phyloP scores from a whole-genome alignment of 2,329 filamentous ascomycete genomes.

The Aspergillus spinulosporus region DNA sequence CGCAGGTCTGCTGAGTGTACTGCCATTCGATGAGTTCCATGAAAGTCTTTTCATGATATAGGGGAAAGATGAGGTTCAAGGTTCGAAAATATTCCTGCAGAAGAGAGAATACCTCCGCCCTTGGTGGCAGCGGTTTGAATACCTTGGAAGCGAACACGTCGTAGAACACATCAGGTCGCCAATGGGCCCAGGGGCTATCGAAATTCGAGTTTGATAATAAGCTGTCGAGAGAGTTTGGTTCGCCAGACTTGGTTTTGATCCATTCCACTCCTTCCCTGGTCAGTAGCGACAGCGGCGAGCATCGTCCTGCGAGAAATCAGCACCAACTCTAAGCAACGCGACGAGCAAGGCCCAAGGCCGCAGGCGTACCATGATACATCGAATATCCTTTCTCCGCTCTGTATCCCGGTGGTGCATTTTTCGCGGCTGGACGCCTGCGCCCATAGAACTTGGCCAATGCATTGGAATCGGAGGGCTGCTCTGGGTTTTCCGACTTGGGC shows the following conservation, averaged over 20 bases:
- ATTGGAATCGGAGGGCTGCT: conserved; percentile 16
- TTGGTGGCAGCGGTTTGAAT: conserved; percentile 76
- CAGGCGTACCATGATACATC: conserved; percentile 65
- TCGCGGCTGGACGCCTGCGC: conserved; percentile 40
- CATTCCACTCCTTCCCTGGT: conserved; percentile 94
- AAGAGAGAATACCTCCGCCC: conserved; percentile 79
- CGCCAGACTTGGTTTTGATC: conserved; percentile 93
- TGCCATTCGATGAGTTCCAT: conserved; percentile 94
- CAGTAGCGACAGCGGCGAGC: conserved; percentile 93
- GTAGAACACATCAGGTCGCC: conserved; percentile 93
- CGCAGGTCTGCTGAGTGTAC: conserved; percentile 86
- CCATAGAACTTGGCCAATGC: conserved; percentile 13
- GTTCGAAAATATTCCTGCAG: conserved; percentile 92
- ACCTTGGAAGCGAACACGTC: conserved; percentile 82
- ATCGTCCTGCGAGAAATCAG: conserved; percentile 62
- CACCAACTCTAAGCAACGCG: neutral
- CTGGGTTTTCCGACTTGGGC: neutral
- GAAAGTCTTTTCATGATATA: conserved; percentile 93
- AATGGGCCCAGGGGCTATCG: conserved; percentile 86
- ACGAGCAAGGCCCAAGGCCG: neutral
- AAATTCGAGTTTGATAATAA: conserved; percentile 78
- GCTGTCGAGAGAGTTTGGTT: conserved; percentile 83
- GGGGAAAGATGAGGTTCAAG: conserved; percentile 94
- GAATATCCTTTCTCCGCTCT: conserved; percentile 86
- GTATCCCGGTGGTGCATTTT: conserved; percentile 68